phyloP scores from a whole-genome alignment of 2,329 filamentous ascomycete genomes.

The Xylariaceae sp. region DNA sequence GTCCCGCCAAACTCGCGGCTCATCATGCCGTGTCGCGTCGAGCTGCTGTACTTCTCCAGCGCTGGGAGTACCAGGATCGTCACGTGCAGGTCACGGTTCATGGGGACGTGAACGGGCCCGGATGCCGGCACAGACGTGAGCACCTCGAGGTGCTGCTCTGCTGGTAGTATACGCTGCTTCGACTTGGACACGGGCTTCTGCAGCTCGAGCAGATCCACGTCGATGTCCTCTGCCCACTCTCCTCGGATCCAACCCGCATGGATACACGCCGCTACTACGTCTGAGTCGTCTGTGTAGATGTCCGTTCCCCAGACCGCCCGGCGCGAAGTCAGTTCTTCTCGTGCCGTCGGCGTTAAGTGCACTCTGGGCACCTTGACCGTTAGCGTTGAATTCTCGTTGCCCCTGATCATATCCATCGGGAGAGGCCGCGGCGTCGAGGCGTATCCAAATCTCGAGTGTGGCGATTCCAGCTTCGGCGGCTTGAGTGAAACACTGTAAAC shows the following conservation, averaged over 20 bases:
- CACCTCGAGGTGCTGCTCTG: slow-evolving; percentile 36
- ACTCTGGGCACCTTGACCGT: slow-evolving; percentile 82
- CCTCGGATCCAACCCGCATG: slow-evolving; percentile 90
- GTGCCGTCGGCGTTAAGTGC: slow-evolving; percentile 64
- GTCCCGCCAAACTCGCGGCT: slow-evolving; percentile 72
- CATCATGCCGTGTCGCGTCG: slow-evolving; percentile 73
- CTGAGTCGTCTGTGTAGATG: slow-evolving; percentile 93
- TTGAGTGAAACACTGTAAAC: slow-evolving; percentile 70
- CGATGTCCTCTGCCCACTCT: slow-evolving; percentile 77
- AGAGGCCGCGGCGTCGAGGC: slow-evolving; percentile 64
- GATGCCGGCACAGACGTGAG: slow-evolving; percentile 52
- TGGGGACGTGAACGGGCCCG: slow-evolving; percentile 60
- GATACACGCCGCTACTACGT: slow-evolving; percentile 87
- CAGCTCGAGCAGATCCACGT: slow-evolving; percentile 62
- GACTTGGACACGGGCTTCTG: slow-evolving; percentile 37
- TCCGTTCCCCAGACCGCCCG: slow-evolving; percentile 89
- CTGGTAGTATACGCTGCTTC: slow-evolving; percentile 27
- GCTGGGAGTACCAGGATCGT: slow-evolving; percentile 79
- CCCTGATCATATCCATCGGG: slow-evolving; percentile 66
- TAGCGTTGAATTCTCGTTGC: slow-evolving; percentile 83
- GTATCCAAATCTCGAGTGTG: slow-evolving; percentile 40
- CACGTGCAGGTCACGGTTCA: slow-evolving; percentile 77
- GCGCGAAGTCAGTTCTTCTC: slow-evolving; percentile 79
- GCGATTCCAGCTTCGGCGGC: slow-evolving; percentile 44
- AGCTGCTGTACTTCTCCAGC: slow-evolving; percentile 71